Evolutionary conservation across 1,284 basidiomycete genomes (phyloP).

Genomic region (Salmacisia buchloeana): DNA sequence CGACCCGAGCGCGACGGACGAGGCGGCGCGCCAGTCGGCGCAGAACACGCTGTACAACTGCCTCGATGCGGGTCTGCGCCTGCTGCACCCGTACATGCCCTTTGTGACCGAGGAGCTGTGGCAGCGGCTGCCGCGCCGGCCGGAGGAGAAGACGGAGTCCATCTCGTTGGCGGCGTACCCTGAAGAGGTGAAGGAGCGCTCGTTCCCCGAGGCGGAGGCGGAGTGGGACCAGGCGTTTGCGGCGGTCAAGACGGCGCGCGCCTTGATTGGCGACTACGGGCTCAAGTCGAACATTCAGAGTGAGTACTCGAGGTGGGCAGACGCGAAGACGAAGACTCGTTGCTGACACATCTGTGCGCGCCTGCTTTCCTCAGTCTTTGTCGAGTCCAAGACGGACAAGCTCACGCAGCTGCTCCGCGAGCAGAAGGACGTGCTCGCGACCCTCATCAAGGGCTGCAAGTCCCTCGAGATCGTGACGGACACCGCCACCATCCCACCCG

Average conservation of each 20-base stretch:
- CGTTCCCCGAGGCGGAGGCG: conserved; percentile 20
- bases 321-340: background rate
- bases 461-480: conserved; percentile 61
- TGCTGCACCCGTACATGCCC: conserved; percentile 98
- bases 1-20: conserved; percentile 59
- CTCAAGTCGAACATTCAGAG: conserved; percentile 80
- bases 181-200: conserved; percentile 51
- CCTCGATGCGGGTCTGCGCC: conserved; percentile 78
- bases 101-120: conserved; percentile 98
- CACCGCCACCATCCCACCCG: conserved; percentile 61
- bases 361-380: conserved; percentile 61
- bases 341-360: background rate
- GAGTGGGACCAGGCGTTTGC: conserved; percentile 79
- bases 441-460: conserved; percentile 85
- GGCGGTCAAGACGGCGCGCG: conserved; percentile 72
- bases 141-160: conserved; percentile 72
- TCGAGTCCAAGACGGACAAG: conserved; percentile 65
- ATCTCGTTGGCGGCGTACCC: conserved; percentile 88
- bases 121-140: conserved; percentile 85
- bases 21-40: conserved; percentile 70
- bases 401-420: conserved; percentile 56
- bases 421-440: conserved; percentile 69
- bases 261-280: conserved; percentile 83
- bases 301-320: too few species aligned
- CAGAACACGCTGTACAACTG: conserved; percentile 96